These are phyloP conservation scores for Colletotrichum sp. DNA, from an alignment of 2,329 filamentous ascomycete genomes.

Conservation along the genomic window DNA sequence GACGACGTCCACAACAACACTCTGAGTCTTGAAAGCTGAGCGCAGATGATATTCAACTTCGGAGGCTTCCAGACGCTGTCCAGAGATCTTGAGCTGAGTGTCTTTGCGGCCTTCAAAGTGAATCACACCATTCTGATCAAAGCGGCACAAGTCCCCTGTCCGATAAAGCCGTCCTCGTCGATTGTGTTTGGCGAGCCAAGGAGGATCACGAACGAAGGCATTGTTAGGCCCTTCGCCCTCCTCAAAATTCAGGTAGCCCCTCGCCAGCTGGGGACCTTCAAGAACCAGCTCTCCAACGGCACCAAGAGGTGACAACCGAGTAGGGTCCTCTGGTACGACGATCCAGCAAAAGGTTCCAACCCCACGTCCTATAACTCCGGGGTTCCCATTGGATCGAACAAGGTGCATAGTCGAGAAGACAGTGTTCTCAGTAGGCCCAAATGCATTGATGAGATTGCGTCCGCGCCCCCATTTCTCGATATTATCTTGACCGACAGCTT, in stretches of 20 bases:
- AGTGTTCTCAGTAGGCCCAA: conserved; percentile 26
- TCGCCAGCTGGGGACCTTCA: conserved; percentile 7
- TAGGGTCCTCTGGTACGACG: background rate
- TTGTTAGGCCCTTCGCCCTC: background rate
- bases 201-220: conserved; percentile 7
- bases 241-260: conserved; percentile 8
- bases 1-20: conserved; percentile 9
- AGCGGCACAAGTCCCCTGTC: conserved; percentile 20
- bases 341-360: conserved; percentile 9
- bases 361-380: background rate
- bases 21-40: background rate
- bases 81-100: conserved; percentile 29
- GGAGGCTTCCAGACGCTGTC: conserved; percentile 32
- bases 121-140: conserved; percentile 5
- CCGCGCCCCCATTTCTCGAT: conserved; percentile 21
- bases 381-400: background rate
- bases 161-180: conserved; percentile 13
- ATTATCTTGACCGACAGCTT: conserved; percentile 24
- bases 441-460: conserved; percentile 21
- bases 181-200: background rate
- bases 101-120: conserved; percentile 26
- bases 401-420: conserved; percentile 22
- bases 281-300: conserved; percentile 12
- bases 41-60: conserved; percentile 29
- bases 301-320: conserved; percentile 1